Base-by-base conservation (phyloP, 1,284 basidiomycete genomes). In the Malassezia yamatoensis region DNA sequence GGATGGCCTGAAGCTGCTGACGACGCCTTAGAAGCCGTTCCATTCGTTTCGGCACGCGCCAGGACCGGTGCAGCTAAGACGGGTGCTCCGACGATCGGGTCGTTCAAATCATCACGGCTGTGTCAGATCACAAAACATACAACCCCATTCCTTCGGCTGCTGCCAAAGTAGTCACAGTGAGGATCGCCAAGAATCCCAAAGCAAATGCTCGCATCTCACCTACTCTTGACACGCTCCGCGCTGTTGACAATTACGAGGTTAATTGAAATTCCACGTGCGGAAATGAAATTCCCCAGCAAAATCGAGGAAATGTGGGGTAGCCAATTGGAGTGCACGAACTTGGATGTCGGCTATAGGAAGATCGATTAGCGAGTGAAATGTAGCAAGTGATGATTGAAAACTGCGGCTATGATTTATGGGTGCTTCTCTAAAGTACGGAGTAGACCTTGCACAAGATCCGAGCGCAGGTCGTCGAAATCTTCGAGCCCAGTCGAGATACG, bases 401-500 rank as follows among this genome's bases (percentile, higher is more conserved):
- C 8, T 39, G 15, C 38, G 6, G 38, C 15, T n/a, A 20, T n/a
- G 15, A 20, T 18, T 34, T 45, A 45, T 34, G 21, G 21, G 24
- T 45, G 43, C 21, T 45, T 20, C 8, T 12, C 6, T 8, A 45
- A 21, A 9, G 43, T 45, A 8, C 53, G 24, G 12, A 12, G 18
- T 42, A 73, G 60, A 8, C 66, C 70, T 3, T 38, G 42, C 8
- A 52, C 37, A 34, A 74, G 41, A 45, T 72, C 71, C 12, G 54
- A 58, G 35, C 58, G 42, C 18, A 74, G 58, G 43, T 74, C 71
- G 18, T 64, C 68, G 13, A 68, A 54, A 15, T 65, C 65, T 49
- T 74, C 71, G 9, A 74, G 42, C 1, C 71, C 71, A 29, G 67
- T 63, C 6, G 59, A 63, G 39, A 72, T 52, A 3, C 71, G 53